Percentiles rank a stretch among this genome's conserved stretches.
phyloP scores from a whole-genome alignment of 306 rosid genomes.

The apple (Malus domestica) region ASM211411v1 NC_041793.1:19676501-19677000 shows the following conservation, averaged over 20 bases:
- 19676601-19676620: neutral
- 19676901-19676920: neutral
- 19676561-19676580: conserved; percentile 14
- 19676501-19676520: conserved; percentile 2
- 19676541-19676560: conserved; percentile 13
- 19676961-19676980: no score
- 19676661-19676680: neutral
- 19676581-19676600: conserved; percentile 9
- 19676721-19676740: conserved; percentile 2
- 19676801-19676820: neutral
- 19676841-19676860: conserved; percentile 7
- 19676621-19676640: neutral
- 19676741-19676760: neutral
- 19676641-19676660: neutral
- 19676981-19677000: no score
- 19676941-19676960: no score
- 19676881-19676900: neutral
- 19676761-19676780: neutral
- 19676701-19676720: neutral
- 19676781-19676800: neutral
- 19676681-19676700: conserved; percentile 13
- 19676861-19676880: neutral
- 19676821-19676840: neutral
- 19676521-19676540: conserved; percentile 3
- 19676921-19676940: neutral